phyloP scores from a whole-genome alignment of 495 filamentous ascomycete species.

The Aspergillus wentii region DNA sequence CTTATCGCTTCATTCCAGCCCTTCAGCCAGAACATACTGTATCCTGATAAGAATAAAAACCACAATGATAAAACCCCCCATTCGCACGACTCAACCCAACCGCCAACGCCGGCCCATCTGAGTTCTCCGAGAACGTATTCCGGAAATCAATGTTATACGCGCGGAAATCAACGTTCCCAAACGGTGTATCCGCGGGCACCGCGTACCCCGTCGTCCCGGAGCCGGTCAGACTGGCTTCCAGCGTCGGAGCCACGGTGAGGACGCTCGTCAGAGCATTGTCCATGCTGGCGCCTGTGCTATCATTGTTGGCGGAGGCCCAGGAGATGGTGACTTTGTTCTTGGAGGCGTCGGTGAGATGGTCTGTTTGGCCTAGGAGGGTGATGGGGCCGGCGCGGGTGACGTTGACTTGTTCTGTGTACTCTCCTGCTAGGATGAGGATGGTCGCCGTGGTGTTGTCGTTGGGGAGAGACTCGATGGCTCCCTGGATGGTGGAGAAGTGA shows the following conservation, averaged over 20 bases:
- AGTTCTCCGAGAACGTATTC: constrained; percentile 50
- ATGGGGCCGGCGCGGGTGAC: constrained; percentile 52
- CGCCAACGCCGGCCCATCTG: constrained; percentile 49
- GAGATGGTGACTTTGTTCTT: constrained; percentile 45
- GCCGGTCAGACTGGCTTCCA: constrained; percentile 52
- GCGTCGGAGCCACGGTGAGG: constrained; percentile 50
- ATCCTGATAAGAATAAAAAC: constrained; percentile 57
- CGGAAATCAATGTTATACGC: constrained; percentile 56
- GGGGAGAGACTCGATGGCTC: constrained; percentile 49
- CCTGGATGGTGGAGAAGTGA: constrained; percentile 45
- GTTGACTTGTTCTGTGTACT: constrained; percentile 57
- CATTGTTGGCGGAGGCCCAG: constrained; percentile 43
- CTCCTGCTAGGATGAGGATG: constrained; percentile 51
- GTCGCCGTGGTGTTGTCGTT: constrained; percentile 42
- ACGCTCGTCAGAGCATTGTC: constrained; percentile 56
- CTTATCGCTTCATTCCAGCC: no score
- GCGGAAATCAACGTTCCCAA: constrained; percentile 52
- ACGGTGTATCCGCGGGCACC: constrained; percentile 52
- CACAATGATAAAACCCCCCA: constrained; percentile 54
- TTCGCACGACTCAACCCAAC: constrained; percentile 52
- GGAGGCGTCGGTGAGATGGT: constrained; percentile 25
- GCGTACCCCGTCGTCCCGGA: constrained; percentile 50
- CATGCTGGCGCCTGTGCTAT: constrained; percentile 31
- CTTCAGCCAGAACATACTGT: no score
- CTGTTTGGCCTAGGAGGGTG: constrained; percentile 50